Conservation (phyloP, 1,139 yeast genomes). For the Yamadazyma triangularis region DNA sequence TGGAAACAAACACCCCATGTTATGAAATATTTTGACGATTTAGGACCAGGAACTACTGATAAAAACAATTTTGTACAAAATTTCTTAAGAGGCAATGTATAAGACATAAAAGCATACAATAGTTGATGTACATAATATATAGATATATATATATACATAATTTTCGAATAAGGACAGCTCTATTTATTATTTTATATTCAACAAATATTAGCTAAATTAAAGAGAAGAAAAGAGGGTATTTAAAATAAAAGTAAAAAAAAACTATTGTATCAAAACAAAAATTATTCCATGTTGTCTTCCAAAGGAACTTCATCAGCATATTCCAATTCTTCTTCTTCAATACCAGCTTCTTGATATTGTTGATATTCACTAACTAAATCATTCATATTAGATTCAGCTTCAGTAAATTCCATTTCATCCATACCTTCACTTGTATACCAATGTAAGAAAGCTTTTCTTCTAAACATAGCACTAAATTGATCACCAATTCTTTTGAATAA, state of each 20-base stretch:
- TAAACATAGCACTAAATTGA: slow-evolving; percentile 88
- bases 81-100: slow-evolving; percentile 58
- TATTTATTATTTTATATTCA: background rate
- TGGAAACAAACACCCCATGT: slow-evolving; percentile 92
- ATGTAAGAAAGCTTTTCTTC: slow-evolving; percentile 91
- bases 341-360: slow-evolving; percentile 84
- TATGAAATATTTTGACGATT: slow-evolving; percentile 73
- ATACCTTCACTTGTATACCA: slow-evolving; percentile 95
- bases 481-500: slow-evolving; percentile 85
- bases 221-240: slow-evolving; percentile 3
- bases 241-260: slow-evolving; percentile 1
- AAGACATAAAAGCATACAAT: background rate
- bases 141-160: slow-evolving; percentile 1
- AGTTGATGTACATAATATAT: no score
- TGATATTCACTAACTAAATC: slow-evolving; percentile 88
- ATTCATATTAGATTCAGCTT: slow-evolving; percentile 79
- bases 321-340: slow-evolving; percentile 68
- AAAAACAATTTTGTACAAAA: slow-evolving; percentile 61
- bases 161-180: background rate
- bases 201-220: background rate
- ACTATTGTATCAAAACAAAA: slow-evolving; percentile 1
- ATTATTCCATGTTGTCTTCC: slow-evolving; percentile 49
- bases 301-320: slow-evolving; percentile 61
- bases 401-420: slow-evolving; percentile 92
- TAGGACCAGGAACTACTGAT: slow-evolving; percentile 44